These are phyloP conservation scores for Jaltomata sinuosa DNA, from an alignment of 257 asterid species.

Conservation along the genomic window DNA sequence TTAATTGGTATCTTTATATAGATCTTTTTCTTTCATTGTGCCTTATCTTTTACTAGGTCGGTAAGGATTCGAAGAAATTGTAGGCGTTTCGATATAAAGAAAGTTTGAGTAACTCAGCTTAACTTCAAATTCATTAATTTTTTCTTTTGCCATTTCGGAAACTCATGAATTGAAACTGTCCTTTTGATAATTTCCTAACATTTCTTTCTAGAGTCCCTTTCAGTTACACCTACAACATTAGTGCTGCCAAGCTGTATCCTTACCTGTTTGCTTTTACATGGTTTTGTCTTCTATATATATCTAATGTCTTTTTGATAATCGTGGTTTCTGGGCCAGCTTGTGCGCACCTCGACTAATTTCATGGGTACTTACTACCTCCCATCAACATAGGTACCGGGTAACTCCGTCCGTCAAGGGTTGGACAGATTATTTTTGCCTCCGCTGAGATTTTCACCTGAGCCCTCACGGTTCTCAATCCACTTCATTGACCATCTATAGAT, in stretches of 20 bases:
- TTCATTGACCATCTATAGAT: not conserved
- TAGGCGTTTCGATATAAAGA: too few relatives aligned
- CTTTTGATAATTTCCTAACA: not conserved
- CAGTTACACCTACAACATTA: too few relatives aligned
- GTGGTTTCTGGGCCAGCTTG: not conserved
- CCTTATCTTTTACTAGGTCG: not conserved
- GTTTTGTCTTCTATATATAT: not conserved
- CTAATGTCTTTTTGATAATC: not conserved
- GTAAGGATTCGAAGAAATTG: not conserved
- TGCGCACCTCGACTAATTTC: not conserved
- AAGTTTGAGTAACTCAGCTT: not conserved
- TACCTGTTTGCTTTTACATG: not conserved
- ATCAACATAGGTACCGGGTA: not conserved
- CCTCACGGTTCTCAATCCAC: not conserved
- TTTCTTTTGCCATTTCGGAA: not conserved
- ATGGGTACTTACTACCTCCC: not conserved
- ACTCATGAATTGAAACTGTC: not conserved
- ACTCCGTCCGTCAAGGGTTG: not conserved
- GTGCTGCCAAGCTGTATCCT: too few relatives aligned
- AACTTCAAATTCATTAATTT: not conserved
- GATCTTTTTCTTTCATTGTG: not conserved
- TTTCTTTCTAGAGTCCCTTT: not conserved
- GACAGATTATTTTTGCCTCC: not conserved
- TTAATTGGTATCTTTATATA: not conserved
- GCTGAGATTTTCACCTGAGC: not conserved